These are phyloP conservation scores for Somion occarium DNA, from an alignment of 1,284 basidiomycete species.

Conservation along the genomic window DNA sequence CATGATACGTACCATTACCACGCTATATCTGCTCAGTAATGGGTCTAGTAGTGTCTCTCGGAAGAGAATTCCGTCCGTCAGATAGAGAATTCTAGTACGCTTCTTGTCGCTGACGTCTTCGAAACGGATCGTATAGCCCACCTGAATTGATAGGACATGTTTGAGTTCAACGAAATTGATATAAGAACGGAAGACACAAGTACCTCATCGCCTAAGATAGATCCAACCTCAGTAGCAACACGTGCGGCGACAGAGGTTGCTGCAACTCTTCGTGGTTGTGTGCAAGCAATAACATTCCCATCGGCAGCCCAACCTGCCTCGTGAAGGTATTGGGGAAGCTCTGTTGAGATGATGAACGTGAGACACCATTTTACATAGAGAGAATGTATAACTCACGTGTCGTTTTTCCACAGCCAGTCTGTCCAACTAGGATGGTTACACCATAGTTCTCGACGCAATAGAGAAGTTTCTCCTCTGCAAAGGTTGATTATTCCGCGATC, in stretches of 20 bases:
- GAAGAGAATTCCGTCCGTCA: conserved; percentile 98
- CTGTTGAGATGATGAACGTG: conserved; percentile 34
- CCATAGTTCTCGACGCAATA: conserved; percentile 82
- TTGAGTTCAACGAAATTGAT: neutral
- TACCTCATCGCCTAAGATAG: conserved; percentile 87
- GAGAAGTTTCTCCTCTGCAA: conserved; percentile 68
- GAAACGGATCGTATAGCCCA: conserved; percentile 97
- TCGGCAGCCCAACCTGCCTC: conserved; percentile 87
- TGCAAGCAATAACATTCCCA: conserved; percentile 82
- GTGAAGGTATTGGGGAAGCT: conserved; percentile 91
- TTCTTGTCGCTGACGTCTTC: conserved; percentile 86
- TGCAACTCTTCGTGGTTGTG: conserved; percentile 93
- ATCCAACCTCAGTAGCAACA: conserved; percentile 88
- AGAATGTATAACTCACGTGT: conserved; percentile 66
- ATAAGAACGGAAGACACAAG: too few species aligned
- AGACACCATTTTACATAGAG: neutral
- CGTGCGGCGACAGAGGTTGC: conserved; percentile 91
- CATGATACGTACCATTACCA: conserved; percentile 76
- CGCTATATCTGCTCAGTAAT: conserved; percentile 85
- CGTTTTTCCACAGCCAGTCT: conserved; percentile 97
- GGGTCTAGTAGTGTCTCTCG: conserved; percentile 91
- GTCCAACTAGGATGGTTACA: conserved; percentile 87
- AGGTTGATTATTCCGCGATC: neutral
- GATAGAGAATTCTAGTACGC: conserved; percentile 88
- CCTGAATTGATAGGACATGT: too few species aligned